Base-by-base conservation (phyloP, 2,329 filamentous ascomycete genomes). In the Phialocephala subalpina region DNA sequence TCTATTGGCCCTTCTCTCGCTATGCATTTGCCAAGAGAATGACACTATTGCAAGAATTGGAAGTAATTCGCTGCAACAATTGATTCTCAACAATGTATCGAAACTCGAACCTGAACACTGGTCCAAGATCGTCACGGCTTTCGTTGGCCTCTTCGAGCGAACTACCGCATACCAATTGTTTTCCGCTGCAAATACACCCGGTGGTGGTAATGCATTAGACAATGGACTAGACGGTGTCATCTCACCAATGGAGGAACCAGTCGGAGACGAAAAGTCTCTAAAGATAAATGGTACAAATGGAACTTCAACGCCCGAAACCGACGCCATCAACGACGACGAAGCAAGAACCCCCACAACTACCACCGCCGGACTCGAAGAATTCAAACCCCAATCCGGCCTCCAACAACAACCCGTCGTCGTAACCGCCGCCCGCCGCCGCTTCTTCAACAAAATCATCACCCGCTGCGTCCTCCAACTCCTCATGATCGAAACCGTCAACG, bases 391-490 rank as follows among this genome's bases (percentile, higher is more conserved):
- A 42, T 87, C 87, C 27, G 89, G 86, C 62, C 83, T 94, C 16
- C 94, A 97, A 77, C 93, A 96, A 78, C 93, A 97, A 66, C 93
- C 95, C 0, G 87, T 97, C 6, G 92, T 97, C 0, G 95, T 99
- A 5, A 98, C 96, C 1, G 93, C 94, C 2, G 94, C 96, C 0
- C 92, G 96, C 29, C 89, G 96, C 40, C 91, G 94, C 60, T 97
- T 97, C 83, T 99, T 99, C 85, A 99, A 99, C 81, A 92, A 95
- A 72, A 99, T 99, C 78, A 99, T 99, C 79, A 97, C 95, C 16
- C 95, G 97, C 72, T 99, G 96, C 77, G 97, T 99, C 3, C 84
- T 99, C 9, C 97, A 99, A 79, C 87, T 99, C 1, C 88, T 99
- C 70, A 99, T 99, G 94, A 99, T 99, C 73, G 97, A 99, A 79